Conservation (phyloP, 2,329 filamentous ascomycete species). For the Xylaria sp. region DNA sequence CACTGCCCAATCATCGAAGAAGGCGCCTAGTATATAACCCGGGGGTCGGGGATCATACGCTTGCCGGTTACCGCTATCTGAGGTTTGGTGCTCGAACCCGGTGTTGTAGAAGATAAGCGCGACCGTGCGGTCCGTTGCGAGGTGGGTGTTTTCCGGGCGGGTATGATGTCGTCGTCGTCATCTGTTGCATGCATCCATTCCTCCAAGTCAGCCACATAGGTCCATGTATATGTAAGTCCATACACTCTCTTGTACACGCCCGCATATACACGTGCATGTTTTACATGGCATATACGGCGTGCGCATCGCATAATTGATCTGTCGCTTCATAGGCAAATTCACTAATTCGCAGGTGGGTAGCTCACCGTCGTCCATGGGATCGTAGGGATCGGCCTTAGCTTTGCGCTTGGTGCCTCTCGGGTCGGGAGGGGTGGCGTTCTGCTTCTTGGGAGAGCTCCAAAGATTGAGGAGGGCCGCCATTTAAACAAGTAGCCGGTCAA, state of each 20-base stretch:
- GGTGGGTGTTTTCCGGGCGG: conserved; percentile 32
- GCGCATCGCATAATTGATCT: neutral
- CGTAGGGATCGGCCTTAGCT: conserved; percentile 46
- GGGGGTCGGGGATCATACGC: conserved; percentile 35
- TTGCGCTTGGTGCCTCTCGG: conserved; percentile 47
- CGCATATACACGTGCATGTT: neutral
- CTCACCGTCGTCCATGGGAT: conserved; percentile 45
- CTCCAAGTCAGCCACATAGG: conserved; percentile 7
- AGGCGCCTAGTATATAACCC: neutral
- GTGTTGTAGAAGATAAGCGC: conserved; percentile 44
- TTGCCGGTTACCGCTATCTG: conserved; percentile 36
- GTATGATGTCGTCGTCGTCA: conserved; percentile 36
- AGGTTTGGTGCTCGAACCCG: conserved; percentile 38
- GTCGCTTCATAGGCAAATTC: neutral
- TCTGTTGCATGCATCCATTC: neutral
- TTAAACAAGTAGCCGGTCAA: conserved; percentile 8
- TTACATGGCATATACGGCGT: neutral
- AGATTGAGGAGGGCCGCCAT: conserved; percentile 33
- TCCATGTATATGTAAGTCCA: neutral
- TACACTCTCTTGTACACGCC: neutral
- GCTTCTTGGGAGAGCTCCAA: conserved; percentile 27
- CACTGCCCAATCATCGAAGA: neutral
- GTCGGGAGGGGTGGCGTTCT: conserved; percentile 26
- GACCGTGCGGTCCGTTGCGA: conserved; percentile 39
- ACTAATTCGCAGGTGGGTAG: neutral